phyloP scores from a whole-genome alignment of 1,139 yeast species.

The Suhomyces maxii region DNA sequence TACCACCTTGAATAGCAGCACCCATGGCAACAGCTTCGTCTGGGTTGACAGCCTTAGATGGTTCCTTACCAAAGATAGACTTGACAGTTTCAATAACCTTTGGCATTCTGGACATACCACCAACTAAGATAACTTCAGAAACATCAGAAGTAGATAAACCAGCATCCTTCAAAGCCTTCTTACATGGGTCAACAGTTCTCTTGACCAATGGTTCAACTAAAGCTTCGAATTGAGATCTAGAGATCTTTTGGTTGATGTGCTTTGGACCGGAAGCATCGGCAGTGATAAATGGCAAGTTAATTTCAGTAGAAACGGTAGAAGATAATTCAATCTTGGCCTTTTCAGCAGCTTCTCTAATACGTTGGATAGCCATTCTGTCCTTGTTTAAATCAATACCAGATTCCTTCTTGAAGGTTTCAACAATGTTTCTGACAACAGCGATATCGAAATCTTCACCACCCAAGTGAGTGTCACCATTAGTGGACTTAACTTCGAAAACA shows the following conservation, averaged over 20 bases:
- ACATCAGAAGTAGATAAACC: constrained; percentile 79
- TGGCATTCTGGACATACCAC: constrained; percentile 99
- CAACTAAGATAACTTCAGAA: constrained; percentile 95
- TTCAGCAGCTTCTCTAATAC: constrained; percentile 99
- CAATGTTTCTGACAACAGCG: constrained; percentile 82
- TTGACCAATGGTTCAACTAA: constrained; percentile 89
- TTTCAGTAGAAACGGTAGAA: constrained; percentile 88
- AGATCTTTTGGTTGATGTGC: constrained; percentile 91
- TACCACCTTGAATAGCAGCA: constrained; percentile 99
- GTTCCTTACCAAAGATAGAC: constrained; percentile 88
- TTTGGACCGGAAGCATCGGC: constrained; percentile 97
- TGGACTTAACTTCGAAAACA: constrained; percentile 84
- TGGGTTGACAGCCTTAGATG: constrained; percentile 98
- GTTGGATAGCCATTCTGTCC: constrained; percentile 99
- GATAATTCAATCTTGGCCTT: constrained; percentile 99
- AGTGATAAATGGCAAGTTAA: constrained; percentile 95
- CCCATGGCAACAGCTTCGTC: constrained; percentile 99
- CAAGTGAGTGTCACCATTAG: constrained; percentile 87
- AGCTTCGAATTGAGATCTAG: constrained; percentile 91
- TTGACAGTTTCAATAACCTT: constrained; percentile 97
- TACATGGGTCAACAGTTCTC: constrained; percentile 95
- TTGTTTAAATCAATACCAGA: constrained; percentile 82
- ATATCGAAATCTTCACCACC: constrained; percentile 93
- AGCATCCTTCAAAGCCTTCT: constrained; percentile 98
- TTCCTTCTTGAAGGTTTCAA: constrained; percentile 90